Evolutionary conservation across 2,329 filamentous ascomycete species (phyloP).

Genomic region (Monosporascus ibericus): DNA sequence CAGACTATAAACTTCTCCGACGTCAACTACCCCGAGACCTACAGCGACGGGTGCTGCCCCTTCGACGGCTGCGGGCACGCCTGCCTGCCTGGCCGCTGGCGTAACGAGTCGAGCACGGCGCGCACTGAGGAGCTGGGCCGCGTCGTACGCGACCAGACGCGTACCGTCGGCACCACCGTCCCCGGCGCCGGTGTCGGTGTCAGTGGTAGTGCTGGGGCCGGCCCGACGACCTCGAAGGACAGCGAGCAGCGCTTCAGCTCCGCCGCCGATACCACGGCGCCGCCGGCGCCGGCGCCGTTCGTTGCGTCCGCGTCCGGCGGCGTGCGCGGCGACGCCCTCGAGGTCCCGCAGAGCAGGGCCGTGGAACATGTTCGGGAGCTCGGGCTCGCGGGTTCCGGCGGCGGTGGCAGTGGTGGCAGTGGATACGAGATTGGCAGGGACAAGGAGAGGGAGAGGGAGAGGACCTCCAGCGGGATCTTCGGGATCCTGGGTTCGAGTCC

Average conservation of each 20-base stretch:
- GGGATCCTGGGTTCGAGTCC: constrained; percentile 50
- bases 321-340: constrained; percentile 44
- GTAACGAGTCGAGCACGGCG: constrained; percentile 38
- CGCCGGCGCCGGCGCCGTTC: constrained; percentile 5
- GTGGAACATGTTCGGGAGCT: constrained; percentile 55
- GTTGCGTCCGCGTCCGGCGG: constrained; percentile 4
- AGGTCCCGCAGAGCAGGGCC: constrained; percentile 53
- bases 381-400: constrained; percentile 28
- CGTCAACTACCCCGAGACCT: constrained; percentile 27
- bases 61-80: constrained; percentile 60
- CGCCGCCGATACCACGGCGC: constrained; percentile 7
- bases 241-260: constrained; percentile 8
- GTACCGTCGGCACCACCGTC: constrained; percentile 6
- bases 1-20: constrained; percentile 5
- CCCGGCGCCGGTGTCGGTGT: neutral
- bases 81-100: constrained; percentile 53
- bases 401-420: constrained; percentile 4
- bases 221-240: constrained; percentile 9
- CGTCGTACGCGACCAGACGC: constrained; percentile 37
- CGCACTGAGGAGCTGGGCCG: constrained; percentile 48
- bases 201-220: constrained; percentile 1
- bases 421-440: constrained; percentile 9
- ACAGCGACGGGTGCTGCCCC: constrained; percentile 54
- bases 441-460: constrained; percentile 14
- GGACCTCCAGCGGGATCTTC: constrained; percentile 31